Evolutionary conservation across 2,329 filamentous ascomycete genomes (phyloP).

Genomic region (Aspergillus udagawae): DNA sequence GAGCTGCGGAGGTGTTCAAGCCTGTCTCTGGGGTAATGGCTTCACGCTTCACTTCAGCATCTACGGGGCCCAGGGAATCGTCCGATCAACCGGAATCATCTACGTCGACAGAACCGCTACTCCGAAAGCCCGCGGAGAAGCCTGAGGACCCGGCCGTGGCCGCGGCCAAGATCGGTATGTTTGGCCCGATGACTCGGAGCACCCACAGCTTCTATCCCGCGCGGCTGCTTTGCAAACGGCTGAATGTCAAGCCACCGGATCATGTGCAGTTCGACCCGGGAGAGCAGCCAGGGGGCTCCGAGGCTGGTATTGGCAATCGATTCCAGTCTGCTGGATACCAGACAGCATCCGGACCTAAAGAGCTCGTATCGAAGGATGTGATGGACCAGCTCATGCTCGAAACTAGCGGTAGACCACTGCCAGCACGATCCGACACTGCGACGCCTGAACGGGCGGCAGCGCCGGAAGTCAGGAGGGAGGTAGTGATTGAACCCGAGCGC

Average conservation of each 20-base stretch:
- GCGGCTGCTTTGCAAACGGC: slow-evolving; percentile 85
- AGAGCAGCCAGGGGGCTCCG: slow-evolving; percentile 32
- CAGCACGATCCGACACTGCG: slow-evolving; percentile 8
- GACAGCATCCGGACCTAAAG: slow-evolving; percentile 31
- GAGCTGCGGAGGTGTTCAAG: slow-evolving; percentile 76
- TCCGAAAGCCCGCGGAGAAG: slow-evolving; percentile 52
- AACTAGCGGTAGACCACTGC: slow-evolving; percentile 25
- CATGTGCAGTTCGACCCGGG: slow-evolving; percentile 58
- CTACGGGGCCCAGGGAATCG: slow-evolving; percentile 35
- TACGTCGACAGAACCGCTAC: slow-evolving; percentile 32
- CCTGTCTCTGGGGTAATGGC: slow-evolving; percentile 92
- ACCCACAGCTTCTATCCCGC: slow-evolving; percentile 71
- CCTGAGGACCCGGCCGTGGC: slow-evolving; percentile 74
- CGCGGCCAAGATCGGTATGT: slow-evolving; percentile 88
- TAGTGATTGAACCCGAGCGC: slow-evolving; percentile 62
- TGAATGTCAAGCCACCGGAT: slow-evolving; percentile 76
- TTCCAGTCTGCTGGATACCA: slow-evolving; percentile 34
- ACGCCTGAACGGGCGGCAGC: slow-evolving; percentile 9
- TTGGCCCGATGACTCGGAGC: slow-evolving; percentile 78
- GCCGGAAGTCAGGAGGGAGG: slow-evolving; percentile 14
- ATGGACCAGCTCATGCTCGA: slow-evolving; percentile 55
- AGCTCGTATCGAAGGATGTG: slow-evolving; percentile 51
- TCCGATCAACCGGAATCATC: slow-evolving; percentile 30
- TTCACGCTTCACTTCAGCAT: slow-evolving; percentile 74
- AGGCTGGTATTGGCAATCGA: slow-evolving; percentile 18